Evolutionary conservation across 768 basidiomycete species (phyloP), one percentile per base, ranked within the genome.

Genomic region (Suillus weaverae): DNA sequence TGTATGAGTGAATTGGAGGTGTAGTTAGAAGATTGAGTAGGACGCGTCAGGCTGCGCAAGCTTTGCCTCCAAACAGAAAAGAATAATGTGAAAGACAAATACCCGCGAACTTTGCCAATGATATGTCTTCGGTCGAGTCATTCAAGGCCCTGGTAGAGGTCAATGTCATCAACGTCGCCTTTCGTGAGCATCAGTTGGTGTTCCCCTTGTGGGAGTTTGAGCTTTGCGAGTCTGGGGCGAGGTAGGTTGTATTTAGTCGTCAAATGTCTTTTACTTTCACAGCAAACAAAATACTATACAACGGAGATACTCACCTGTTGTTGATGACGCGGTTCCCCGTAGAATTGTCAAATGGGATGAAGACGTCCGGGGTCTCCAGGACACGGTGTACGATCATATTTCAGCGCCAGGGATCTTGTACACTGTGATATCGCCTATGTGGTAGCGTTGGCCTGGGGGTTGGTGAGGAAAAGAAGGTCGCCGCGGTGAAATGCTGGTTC

Each of bases 381-480:
- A 99, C 89, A 36, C 97, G 87, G 74, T 99, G 97, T 4, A 99
- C 96, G 70, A 99, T 99, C 4, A 97, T 60, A 99, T 95, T 16
- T 92, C 89, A 10, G 87, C 90, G 44, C 95, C 92, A 5, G 96
- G 95, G 54, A 95, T 83, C 79, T 94, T 96, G 86, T 99, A 99
- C 3, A 99, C 97, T 0, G 95, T 97, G 69, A 99, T 99, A 74
- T 99, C 97, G 22, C 97, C 97, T 11, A 91, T 91, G 54, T 88
- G 80, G 71, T 97, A 97, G 35, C 85, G 85, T 67, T 88, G 81
- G 62, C 83, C 79, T 0, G 85, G 70, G 1, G 93, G 76, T 98
- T 97, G 0, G 91, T 93, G 30, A 99, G 83, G 85, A 99, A 97
- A 46, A 99, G 85, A 38, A 99, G 86, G 78, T 99, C 97, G n/a